These are phyloP conservation scores for Stellera chamaejasme DNA, from an alignment of 345 rosid genomes.

Conservation along the genomic window DNA sequence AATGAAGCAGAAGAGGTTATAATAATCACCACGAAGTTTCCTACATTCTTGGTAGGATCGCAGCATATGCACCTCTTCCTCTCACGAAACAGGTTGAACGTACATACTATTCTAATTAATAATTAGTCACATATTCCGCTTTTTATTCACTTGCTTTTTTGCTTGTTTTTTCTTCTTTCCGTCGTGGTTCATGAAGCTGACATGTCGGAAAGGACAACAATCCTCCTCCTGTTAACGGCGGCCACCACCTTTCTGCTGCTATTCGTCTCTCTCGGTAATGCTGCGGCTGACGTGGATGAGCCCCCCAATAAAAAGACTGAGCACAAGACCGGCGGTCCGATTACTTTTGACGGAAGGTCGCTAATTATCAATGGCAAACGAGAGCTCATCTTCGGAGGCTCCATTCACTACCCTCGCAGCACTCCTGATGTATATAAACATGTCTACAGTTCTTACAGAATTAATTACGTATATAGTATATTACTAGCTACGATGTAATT, in stretches of 20 bases:
- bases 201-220: neutral
- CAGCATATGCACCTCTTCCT: no score
- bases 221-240: neutral
- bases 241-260: conserved; percentile 8
- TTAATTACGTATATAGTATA: neutral
- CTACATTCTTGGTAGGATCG: no score
- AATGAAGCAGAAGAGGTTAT: no score
- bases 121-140: no score
- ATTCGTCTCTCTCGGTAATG: conserved; percentile 14
- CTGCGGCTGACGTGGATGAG: neutral
- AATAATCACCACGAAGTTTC: no score
- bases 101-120: no score
- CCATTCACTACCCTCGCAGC: conserved; percentile 64
- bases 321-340: conserved; percentile 5
- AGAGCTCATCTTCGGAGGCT: conserved; percentile 57
- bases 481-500: no score
- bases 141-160: no score
- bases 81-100: no score
- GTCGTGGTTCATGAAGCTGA: no score
- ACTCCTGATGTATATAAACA: conserved; percentile 37
- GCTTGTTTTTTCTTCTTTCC: no score
- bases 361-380: conserved; percentile 47
- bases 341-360: conserved; percentile 45
- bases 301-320: neutral
- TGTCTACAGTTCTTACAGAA: neutral